Evolutionary conservation across 169 alveolate genomes (phyloP).

Genomic region (Cryptosporidium tyzzeri): DNA sequence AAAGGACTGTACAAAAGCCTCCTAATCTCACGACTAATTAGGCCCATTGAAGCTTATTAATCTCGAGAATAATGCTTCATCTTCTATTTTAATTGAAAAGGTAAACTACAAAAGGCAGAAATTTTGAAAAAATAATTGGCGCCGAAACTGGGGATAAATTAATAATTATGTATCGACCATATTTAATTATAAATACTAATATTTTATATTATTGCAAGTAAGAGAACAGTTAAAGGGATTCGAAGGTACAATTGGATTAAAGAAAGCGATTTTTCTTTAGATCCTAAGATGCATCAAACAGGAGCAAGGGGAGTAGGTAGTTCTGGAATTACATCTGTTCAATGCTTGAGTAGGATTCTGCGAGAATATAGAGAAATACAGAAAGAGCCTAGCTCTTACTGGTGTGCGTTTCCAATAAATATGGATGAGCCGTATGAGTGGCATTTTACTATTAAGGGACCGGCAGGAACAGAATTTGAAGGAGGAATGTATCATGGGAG

Average conservation of each 20-base stretch:
- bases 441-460: conserved; percentile 91
- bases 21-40: conserved; percentile 4
- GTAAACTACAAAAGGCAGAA: background rate
- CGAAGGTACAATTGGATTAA: background rate
- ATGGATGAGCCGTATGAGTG: conserved; percentile 90
- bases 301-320: conserved; percentile 54
- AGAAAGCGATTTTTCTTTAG: background rate
- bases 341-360: conserved; percentile 79
- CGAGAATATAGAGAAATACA: conserved; percentile 81
- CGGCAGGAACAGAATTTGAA: conserved; percentile 90
- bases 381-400: conserved; percentile 77
- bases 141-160: conserved; percentile 5
- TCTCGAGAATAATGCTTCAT: background rate
- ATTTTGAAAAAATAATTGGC: background rate
- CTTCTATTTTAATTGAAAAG: background rate
- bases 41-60: background rate
- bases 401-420: conserved; percentile 77
- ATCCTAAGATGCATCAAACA: conserved; percentile 50
- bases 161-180: background rate
- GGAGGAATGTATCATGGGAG: conserved; percentile 95
- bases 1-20: conserved; percentile 1
- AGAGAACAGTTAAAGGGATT: background rate
- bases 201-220: background rate
- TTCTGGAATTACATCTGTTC: conserved; percentile 75
- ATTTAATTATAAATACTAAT: background rate